Percentiles rank a stretch among this genome's conserved stretches.
These are phyloP conservation scores for Cardamine chenopodiifolia DNA, from an alignment of 345 rosid genomes.

Conservation along the genomic window DNA sequence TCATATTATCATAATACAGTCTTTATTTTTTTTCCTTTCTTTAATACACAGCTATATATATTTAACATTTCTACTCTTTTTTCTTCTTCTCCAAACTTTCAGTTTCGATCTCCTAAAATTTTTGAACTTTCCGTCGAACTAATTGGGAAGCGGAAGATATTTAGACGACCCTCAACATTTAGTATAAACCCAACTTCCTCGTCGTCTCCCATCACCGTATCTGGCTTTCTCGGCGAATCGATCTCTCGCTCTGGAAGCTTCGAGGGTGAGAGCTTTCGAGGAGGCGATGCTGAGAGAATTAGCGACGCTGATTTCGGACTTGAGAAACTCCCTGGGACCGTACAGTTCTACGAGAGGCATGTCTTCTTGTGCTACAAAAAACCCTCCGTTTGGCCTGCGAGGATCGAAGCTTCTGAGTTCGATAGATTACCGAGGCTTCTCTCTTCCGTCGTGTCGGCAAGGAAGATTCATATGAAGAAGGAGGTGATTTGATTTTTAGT, in stretches of 20 bases:
- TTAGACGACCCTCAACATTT: conserved; percentile 55
- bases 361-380: conserved; percentile 90
- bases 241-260: conserved; percentile 71
- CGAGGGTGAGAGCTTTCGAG: conserved; percentile 52
- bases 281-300: conserved; percentile 46
- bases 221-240: conserved; percentile 56
- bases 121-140: conserved; percentile 14
- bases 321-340: conserved; percentile 65
- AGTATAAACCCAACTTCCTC: conserved; percentile 51
- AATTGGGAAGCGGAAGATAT: conserved; percentile 62
- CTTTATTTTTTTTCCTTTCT: not conserved
- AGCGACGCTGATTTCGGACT: conserved; percentile 64
- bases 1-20: not conserved
- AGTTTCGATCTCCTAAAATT: conserved; percentile 29
- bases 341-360: conserved; percentile 76
- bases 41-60: not conserved
- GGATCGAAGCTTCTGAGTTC: conserved; percentile 97
- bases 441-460: conserved; percentile 67
- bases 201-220: conserved; percentile 62
- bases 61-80: not conserved
- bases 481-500: conserved; percentile 45
- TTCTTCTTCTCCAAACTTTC: conserved; percentile 31
- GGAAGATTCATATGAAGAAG: conserved; percentile 64
- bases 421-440: conserved; percentile 95
- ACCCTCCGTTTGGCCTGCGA: conserved; percentile 87